Evolutionary conservation across 371 early-diverging fungal species (phyloP).

Genomic region (Mortierella sp.): DNA sequence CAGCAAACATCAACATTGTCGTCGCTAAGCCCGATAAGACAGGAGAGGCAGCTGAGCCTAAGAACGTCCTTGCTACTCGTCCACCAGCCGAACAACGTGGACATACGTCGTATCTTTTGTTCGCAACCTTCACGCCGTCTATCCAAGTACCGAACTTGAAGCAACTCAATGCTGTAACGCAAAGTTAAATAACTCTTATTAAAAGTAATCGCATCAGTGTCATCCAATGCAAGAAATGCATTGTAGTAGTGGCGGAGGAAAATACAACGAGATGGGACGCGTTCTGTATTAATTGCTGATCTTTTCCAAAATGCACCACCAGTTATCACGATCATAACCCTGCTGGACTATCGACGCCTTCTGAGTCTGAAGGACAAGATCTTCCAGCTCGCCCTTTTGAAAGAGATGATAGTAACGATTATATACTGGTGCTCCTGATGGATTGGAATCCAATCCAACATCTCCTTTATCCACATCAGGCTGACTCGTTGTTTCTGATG

Average conservation of each 20-base stretch:
- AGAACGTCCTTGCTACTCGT: constrained; percentile 8
- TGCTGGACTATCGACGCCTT: constrained; percentile 64
- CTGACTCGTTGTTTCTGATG: background rate
- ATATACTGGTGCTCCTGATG: constrained; percentile 20
- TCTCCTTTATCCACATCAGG: background rate
- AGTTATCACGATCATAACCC: constrained; percentile 96
- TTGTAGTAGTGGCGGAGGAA: too few species aligned
- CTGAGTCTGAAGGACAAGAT: constrained; percentile 62
- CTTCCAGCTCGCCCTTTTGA: constrained; percentile 86
- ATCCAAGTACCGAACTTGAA: background rate
- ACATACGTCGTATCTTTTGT: constrained; percentile 92
- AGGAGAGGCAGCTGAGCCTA: constrained; percentile 1
- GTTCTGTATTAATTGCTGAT: constrained; percentile 10
- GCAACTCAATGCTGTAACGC: background rate
- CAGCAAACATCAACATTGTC: too few species aligned
- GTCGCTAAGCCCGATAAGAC: constrained; percentile 10
- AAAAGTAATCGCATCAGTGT: too few species aligned
- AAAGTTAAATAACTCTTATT: too few species aligned
- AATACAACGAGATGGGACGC: background rate
- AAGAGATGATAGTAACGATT: constrained; percentile 94
- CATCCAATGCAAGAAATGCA: background rate
- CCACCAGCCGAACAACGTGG: constrained; percentile 62
- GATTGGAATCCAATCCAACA: background rate
- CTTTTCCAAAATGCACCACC: constrained; percentile 80
- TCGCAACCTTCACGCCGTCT: constrained; percentile 81